These are phyloP conservation scores for Hanseniaspora uvarum DNA, from an alignment of 1,139 yeast genomes.

Conservation along the genomic window DNA sequence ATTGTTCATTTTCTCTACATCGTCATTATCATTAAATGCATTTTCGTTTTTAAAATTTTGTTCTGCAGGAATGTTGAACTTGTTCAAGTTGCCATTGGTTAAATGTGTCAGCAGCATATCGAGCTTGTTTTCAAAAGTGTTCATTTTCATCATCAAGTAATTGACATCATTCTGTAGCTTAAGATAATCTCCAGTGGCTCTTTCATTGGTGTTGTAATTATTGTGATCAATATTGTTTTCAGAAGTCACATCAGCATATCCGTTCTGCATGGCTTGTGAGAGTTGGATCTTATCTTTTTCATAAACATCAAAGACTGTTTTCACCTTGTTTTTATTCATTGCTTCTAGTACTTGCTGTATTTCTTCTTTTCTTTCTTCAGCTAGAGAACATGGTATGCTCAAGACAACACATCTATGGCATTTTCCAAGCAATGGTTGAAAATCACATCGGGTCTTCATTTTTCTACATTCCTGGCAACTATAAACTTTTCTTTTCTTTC, in stretches of 20 bases:
- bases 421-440: slow-evolving; percentile 34
- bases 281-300: neutral
- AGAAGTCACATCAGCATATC: neutral
- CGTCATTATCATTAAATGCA: neutral
- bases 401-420: slow-evolving; percentile 44
- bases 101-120: slow-evolving; percentile 22
- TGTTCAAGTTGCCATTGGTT: slow-evolving; percentile 4
- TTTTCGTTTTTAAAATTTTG: neutral
- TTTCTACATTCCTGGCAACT: slow-evolving; percentile 45
- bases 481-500: slow-evolving; percentile 38
- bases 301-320: neutral
- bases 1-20: neutral
- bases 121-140: slow-evolving; percentile 5
- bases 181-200: neutral
- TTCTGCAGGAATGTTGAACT: neutral
- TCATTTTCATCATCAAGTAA: slow-evolving; percentile 25
- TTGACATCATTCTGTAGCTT: slow-evolving; percentile 24
- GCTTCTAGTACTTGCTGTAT: slow-evolving; percentile 19
- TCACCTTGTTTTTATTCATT: slow-evolving; percentile 5
- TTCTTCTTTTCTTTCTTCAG: slow-evolving; percentile 30
- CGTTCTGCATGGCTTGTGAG: neutral
- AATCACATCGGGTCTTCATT: slow-evolving; percentile 46
- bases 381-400: slow-evolving; percentile 39
- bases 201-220: neutral
- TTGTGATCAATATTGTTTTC: neutral